Base-by-base conservation (phyloP, 169 alveolate genomes). In the Plasmodium billcollinsi region DNA sequence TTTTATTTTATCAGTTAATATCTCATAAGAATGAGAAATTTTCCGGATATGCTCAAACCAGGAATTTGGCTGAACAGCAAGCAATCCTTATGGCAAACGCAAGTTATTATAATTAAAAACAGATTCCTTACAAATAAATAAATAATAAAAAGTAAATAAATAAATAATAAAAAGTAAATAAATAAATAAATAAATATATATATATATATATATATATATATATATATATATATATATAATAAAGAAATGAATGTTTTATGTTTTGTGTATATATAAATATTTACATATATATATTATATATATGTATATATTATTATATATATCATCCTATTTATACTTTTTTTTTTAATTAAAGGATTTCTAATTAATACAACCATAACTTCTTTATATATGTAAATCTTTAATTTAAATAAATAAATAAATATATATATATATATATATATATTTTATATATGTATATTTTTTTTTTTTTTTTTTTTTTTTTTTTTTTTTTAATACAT, bases 31-130 rank as follows among this genome's bases (percentile, higher is more conserved):
- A 76, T 58, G 89, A 76, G 61, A 76, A 69, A 11, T 76, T 76
- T 43, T 9, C 89, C 29, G 89, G 58, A 43, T 67, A 66, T 56
- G 88, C 75, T 67, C 83, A 69, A 15, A 89, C 50, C 50, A 73
- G 63, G 59, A 75, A 69, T 62, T 52, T 62, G 61, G 93, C 83
- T 2, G 88, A 90, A 24, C 62, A 47, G 56, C 65, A 69, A 59
- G 86, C 89, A 21, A 70, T 72, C 33, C 86, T 66, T 21, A 73
- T 67, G 71, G 88, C 92, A 24, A 74, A 72, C 33, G 76, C 76
- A 47, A 76, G 89, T 24, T 76, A 76, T 29, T 76, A 76, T 54
- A 76, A 76, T 33, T 76, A 50, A 59, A 52, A 2, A 12, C 3
- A 24, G 21, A 18, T 8, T 29, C 43, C 3, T 29, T 5, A 29